Conservation (phyloP, 192 early-diverging fungal genomes). For the Gonapodya sp. region DNA sequence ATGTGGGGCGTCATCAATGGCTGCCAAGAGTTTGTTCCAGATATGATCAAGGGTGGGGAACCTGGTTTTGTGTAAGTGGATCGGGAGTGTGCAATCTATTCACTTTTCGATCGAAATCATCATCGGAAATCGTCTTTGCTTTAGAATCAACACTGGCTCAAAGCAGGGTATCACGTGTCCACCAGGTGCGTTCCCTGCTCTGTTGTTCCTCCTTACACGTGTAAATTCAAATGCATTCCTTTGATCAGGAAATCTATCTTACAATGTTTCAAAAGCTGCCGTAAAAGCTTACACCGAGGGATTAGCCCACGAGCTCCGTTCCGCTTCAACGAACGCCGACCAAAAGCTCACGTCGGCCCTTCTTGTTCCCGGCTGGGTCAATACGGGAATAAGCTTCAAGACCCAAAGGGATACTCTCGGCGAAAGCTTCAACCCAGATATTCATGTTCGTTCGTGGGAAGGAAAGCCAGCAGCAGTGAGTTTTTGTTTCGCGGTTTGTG, state of each 20-base stretch:
- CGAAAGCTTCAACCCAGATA: background rate
- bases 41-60: background rate
- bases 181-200: too few species aligned
- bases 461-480: background rate
- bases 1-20: slow-evolving; percentile 8
- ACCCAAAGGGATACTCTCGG: background rate
- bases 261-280: slow-evolving; percentile 4
- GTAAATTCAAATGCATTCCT: too few species aligned
- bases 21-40: background rate
- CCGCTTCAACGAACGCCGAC: background rate
- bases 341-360: background rate
- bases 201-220: too few species aligned
- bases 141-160: slow-evolving; percentile 9
- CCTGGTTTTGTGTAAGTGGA: background rate
- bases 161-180: slow-evolving; percentile 7
- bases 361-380: slow-evolving; percentile 7
- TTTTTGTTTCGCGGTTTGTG: too few species aligned
- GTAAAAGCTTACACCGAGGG: slow-evolving; percentile 7
- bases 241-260: slow-evolving; percentile 7
- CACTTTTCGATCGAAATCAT: background rate
- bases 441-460: background rate
- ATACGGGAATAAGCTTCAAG: slow-evolving; percentile 7
- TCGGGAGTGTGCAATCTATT: too few species aligned
- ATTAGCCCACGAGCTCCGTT: slow-evolving; percentile 6
- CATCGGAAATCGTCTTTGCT: background rate